Evolutionary conservation across 2,329 filamentous ascomycete genomes (phyloP).

Genomic region (Aspergillus sp.): DNA sequence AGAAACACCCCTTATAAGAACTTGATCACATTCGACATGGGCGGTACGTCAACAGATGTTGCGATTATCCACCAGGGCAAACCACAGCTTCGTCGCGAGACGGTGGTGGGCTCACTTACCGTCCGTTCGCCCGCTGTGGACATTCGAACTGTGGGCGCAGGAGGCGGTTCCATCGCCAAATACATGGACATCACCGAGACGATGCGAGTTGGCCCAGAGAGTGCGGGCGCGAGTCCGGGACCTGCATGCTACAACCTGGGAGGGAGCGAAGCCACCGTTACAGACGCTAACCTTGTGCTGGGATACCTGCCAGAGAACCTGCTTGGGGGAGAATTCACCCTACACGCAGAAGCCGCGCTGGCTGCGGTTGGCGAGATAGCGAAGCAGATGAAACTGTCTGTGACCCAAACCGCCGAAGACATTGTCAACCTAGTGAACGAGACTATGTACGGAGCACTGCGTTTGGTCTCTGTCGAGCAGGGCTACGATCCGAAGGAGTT

Average conservation of each 20-base stretch:
- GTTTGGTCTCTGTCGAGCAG: constrained; percentile 53
- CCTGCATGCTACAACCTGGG: constrained; percentile 53
- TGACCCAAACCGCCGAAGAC: constrained; percentile 47
- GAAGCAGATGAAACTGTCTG: constrained; percentile 46
- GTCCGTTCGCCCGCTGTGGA: constrained; percentile 51
- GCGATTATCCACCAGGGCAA: constrained; percentile 47
- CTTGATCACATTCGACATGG: constrained; percentile 52
- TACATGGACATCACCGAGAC: constrained; percentile 50
- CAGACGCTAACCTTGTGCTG: constrained; percentile 50
- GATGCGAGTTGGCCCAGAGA: constrained; percentile 53
- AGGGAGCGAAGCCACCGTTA: constrained; percentile 48
- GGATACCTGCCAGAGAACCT: constrained; percentile 50
- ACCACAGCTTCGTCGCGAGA: constrained; percentile 48
- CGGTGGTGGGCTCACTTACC: constrained; percentile 44
- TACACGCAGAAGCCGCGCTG: constrained; percentile 46
- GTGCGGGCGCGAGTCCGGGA: constrained; percentile 49
- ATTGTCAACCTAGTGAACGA: constrained; percentile 53
- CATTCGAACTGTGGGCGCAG: constrained; percentile 51
- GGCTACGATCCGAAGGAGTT: constrained; percentile 54
- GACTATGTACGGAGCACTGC: constrained; percentile 52
- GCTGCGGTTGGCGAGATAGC: constrained; percentile 46
- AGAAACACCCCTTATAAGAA: constrained; percentile 49
- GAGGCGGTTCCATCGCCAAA: constrained; percentile 50
- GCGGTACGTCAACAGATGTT: constrained; percentile 52
- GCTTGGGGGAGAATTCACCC: constrained; percentile 47